phyloP scores from a whole-genome alignment of 768 basidiomycete genomes.

The Artomyces pyxidatus region DNA sequence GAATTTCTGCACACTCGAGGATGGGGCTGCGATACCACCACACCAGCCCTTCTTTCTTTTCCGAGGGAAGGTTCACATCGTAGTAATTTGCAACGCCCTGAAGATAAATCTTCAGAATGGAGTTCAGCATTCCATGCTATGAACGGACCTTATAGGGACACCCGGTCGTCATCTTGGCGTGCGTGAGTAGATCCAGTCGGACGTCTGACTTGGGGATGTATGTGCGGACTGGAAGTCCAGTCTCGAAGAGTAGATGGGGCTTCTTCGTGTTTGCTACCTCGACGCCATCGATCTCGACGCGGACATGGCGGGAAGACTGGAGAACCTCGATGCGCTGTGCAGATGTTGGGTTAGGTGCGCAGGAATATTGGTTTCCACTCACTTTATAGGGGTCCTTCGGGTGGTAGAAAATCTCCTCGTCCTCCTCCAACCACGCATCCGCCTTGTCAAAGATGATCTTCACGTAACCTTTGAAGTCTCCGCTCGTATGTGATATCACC shows the following conservation, averaged over 20 bases:
- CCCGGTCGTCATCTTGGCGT: slow-evolving; percentile 36
- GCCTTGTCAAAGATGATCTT: slow-evolving; percentile 41
- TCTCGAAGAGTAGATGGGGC: slow-evolving; percentile 52
- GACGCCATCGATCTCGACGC: slow-evolving; percentile 52
- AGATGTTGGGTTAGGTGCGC: neutral
- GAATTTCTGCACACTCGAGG: slow-evolving; percentile 41
- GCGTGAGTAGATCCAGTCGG: slow-evolving; percentile 38
- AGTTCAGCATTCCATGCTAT: neutral
- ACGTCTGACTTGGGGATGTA: slow-evolving; percentile 56
- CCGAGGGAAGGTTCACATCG: slow-evolving; percentile 37
- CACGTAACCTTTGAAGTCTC: slow-evolving; percentile 37
- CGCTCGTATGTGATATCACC: slow-evolving; percentile 27
- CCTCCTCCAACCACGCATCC: slow-evolving; percentile 66
- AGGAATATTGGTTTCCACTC: slow-evolving; percentile 1
- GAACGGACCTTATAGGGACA: slow-evolving; percentile 59
- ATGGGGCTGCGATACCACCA: slow-evolving; percentile 59
- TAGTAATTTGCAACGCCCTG: slow-evolving; percentile 59
- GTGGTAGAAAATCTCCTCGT: slow-evolving; percentile 51
- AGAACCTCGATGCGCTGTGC: slow-evolving; percentile 52
- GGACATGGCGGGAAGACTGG: slow-evolving; percentile 51
- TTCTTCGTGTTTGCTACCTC: slow-evolving; percentile 51
- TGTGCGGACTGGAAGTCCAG: slow-evolving; percentile 44
- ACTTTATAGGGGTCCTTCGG: slow-evolving; percentile 70
- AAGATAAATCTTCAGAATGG: neutral
- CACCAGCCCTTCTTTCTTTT: slow-evolving; percentile 40